These are phyloP conservation scores for Wolfiporia cocos DNA, from an alignment of 1,284 basidiomycete species.

Conservation along the genomic window DNA sequence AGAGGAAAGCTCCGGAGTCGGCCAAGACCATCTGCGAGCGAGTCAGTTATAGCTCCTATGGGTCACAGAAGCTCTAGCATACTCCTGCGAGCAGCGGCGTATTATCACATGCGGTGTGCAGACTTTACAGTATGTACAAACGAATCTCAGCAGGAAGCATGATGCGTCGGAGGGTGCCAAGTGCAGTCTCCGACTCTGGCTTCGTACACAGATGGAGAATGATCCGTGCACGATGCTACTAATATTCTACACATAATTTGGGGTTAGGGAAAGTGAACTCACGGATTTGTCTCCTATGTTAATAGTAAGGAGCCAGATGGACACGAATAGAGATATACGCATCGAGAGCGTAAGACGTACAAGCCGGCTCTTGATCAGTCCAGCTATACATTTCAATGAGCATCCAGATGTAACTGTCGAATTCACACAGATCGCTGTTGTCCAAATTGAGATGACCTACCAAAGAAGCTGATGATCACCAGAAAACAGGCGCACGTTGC, in stretches of 20 bases:
- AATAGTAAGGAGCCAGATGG: constrained; percentile 40
- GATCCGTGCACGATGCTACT: too few relatives aligned
- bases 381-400: constrained; percentile 27
- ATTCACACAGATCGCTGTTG: not conserved
- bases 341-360: constrained; percentile 39
- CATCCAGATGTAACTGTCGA: not conserved
- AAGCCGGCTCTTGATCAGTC: constrained; percentile 39
- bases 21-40: constrained; percentile 24
- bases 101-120: too few relatives aligned
- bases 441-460: constrained; percentile 23
- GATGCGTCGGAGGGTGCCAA: too few relatives aligned
- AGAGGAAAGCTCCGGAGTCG: constrained; percentile 32
- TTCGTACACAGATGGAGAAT: too few relatives aligned
- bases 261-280: too few relatives aligned
- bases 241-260: too few relatives aligned
- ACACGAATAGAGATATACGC: constrained; percentile 41
- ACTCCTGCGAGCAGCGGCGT: too few relatives aligned
- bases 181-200: too few relatives aligned
- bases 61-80: too few relatives aligned
- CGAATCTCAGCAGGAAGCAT: too few relatives aligned
- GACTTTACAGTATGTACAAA: too few relatives aligned
- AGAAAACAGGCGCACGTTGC: constrained; percentile 36
- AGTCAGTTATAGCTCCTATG: too few relatives aligned
- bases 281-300: constrained; percentile 30
- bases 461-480: constrained; percentile 33